These are phyloP conservation scores for Wickerhamomyces bovis DNA, from an alignment of 805 yeast species.

Conservation along the genomic window DNA sequence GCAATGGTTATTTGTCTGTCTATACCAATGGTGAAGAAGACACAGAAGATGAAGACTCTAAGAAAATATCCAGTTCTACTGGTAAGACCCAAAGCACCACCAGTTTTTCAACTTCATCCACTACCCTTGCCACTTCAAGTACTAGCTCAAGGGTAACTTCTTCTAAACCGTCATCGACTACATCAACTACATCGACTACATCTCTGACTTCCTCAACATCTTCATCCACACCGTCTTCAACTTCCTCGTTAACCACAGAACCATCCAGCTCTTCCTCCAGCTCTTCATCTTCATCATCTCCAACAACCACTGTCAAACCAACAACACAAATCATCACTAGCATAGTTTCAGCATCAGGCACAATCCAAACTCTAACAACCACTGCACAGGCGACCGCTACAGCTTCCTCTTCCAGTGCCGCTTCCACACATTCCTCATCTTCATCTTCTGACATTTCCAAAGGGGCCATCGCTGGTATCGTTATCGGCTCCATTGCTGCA, in stretches of 20 bases:
- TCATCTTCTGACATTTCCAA: conserved; percentile 60
- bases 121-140: conserved; percentile 8
- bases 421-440: conserved; percentile 28
- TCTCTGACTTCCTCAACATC: background rate
- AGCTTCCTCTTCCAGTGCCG: conserved; percentile 12
- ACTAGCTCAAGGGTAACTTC: background rate
- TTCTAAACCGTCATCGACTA: conserved; percentile 1
- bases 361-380: conserved; percentile 4
- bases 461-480: conserved; percentile 42
- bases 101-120: conserved; percentile 11
- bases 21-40: conserved; percentile 30
- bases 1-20: conserved; percentile 41
- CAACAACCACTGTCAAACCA: conserved; percentile 12
- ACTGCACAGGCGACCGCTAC: conserved; percentile 11
- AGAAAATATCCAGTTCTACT: conserved; percentile 8
- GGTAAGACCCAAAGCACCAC: conserved; percentile 11
- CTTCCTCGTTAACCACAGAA: no score
- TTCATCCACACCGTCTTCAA: conserved; percentile 1
- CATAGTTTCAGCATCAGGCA: conserved; percentile 1
- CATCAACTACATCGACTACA: background rate
- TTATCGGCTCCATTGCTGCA: conserved; percentile 23
- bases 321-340: conserved; percentile 9
- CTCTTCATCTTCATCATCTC: conserved; percentile 6
- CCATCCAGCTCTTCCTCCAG: no score
- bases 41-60: conserved; percentile 13